A percentile compares a stretch with the other conserved stretches of the same genome.
These are phyloP conservation scores for Dictyostelium intermedium DNA, from an alignment of 78 protist species.

Conservation along the genomic window DNA sequence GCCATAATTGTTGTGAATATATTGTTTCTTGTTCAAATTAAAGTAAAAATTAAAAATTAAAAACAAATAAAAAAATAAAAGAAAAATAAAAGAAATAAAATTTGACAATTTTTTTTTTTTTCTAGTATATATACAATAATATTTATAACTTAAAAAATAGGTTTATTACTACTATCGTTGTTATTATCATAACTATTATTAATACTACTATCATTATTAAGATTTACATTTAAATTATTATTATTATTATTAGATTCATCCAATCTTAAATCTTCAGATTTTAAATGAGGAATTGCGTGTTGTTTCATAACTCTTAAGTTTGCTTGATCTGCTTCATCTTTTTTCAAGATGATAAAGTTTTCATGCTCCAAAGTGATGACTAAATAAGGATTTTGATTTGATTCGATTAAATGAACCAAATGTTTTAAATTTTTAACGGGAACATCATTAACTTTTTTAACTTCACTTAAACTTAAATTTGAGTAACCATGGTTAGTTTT, in stretches of 20 bases:
- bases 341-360: conserved; percentile 22
- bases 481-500: conserved; percentile 77
- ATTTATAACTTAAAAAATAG: neutral
- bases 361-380: conserved; percentile 48
- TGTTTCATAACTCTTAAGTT: conserved; percentile 54
- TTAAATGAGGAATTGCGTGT: conserved; percentile 61
- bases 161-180: too few relatives aligned
- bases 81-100: too few relatives aligned
- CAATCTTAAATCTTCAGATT: conserved; percentile 50
- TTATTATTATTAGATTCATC: neutral
- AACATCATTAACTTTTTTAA: conserved; percentile 48
- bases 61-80: too few relatives aligned
- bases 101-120: too few relatives aligned
- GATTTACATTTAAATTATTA: neutral
- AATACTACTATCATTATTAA: neutral
- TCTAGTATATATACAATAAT: too few relatives aligned
- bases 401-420: conserved; percentile 53
- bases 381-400: conserved; percentile 21
- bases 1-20: neutral
- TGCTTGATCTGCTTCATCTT: conserved; percentile 53
- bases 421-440: conserved; percentile 49
- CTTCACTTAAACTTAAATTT: conserved; percentile 20
- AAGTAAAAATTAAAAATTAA: too few relatives aligned
- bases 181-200: neutral
- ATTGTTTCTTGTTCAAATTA: neutral